A percentile compares a stretch with the other conserved stretches of the same genome.
Conservation (phyloP, 2,329 filamentous ascomycete genomes). For the Leptosphaerulina australis region DNA sequence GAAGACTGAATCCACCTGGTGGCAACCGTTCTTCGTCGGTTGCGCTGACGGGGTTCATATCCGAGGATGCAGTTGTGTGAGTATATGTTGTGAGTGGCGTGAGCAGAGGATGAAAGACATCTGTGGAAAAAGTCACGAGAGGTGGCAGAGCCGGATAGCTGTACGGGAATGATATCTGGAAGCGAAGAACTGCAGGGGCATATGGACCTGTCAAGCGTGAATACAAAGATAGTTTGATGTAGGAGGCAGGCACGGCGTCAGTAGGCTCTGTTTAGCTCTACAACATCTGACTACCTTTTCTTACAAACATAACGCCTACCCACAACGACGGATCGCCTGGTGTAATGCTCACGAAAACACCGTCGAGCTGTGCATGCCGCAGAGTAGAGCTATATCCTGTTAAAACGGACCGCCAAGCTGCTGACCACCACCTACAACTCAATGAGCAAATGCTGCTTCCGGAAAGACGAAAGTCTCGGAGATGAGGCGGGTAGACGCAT, state of each 20-base stretch:
- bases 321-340: conserved; percentile 81
- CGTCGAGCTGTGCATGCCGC: conserved; percentile 81
- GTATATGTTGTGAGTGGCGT: conserved; percentile 94
- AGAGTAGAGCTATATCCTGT: conserved; percentile 69
- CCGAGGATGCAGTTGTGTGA: conserved; percentile 76
- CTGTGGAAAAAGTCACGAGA: conserved; percentile 84
- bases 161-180: conserved; percentile 85
- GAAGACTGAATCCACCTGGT: conserved; percentile 86
- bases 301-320: conserved; percentile 90
- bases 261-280: conserved; percentile 22
- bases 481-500: conserved; percentile 20
- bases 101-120: conserved; percentile 93
- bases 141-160: conserved; percentile 81
- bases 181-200: conserved; percentile 82
- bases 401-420: conserved; percentile 28
- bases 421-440: conserved; percentile 70
- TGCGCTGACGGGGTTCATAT: conserved; percentile 80
- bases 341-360: conserved; percentile 83
- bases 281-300: conserved; percentile 67
- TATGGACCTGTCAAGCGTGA: conserved; percentile 74
- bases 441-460: conserved; percentile 76
- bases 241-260: conserved; percentile 14
- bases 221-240: conserved; percentile 19
- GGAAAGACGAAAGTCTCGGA: conserved; percentile 56
- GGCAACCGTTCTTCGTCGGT: conserved; percentile 82